Conservation (phyloP, 2,329 filamentous ascomycete genomes). For the Alternaria angustiovoidea region DNA sequence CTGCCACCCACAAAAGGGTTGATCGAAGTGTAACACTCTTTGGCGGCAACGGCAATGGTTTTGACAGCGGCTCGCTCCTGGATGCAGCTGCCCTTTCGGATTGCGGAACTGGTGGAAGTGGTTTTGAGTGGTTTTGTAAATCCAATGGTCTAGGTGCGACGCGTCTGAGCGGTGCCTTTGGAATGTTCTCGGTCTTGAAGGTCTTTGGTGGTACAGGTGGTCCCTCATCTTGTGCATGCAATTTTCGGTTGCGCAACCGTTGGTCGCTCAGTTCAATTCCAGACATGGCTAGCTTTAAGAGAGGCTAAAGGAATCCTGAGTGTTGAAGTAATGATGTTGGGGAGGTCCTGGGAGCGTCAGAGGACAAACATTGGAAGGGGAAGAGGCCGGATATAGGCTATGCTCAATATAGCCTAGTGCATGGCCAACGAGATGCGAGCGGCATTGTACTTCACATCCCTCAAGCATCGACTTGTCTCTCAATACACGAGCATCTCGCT, state of each 20-base stretch:
- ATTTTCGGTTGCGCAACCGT: not conserved
- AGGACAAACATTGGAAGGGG: not conserved
- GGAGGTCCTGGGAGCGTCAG: too few species aligned
- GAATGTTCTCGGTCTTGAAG: not conserved
- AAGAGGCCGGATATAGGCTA: not conserved
- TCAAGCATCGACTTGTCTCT: not conserved
- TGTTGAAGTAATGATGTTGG: not conserved
- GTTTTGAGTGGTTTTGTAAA: not conserved
- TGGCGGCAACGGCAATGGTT: constrained; percentile 3
- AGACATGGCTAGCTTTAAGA: not conserved
- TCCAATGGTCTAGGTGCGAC: not conserved
- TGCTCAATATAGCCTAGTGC: not conserved
- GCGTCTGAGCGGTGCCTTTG: not conserved
- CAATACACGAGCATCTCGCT: not conserved
- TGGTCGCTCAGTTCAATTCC: not conserved
- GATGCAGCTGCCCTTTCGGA: not conserved
- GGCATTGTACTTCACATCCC: not conserved
- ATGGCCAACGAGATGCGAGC: not conserved
- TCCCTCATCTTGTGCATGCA: not conserved
- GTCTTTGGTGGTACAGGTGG: not conserved
- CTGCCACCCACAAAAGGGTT: constrained; percentile 5
- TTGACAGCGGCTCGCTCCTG: not conserved
- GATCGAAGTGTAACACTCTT: not conserved
- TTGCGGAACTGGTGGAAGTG: constrained; percentile 1
- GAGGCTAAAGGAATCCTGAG: not conserved